Evolutionary conservation across 192 early-diverging fungal species (phyloP).

Genomic region (Haplosporangium gracile): DNA sequence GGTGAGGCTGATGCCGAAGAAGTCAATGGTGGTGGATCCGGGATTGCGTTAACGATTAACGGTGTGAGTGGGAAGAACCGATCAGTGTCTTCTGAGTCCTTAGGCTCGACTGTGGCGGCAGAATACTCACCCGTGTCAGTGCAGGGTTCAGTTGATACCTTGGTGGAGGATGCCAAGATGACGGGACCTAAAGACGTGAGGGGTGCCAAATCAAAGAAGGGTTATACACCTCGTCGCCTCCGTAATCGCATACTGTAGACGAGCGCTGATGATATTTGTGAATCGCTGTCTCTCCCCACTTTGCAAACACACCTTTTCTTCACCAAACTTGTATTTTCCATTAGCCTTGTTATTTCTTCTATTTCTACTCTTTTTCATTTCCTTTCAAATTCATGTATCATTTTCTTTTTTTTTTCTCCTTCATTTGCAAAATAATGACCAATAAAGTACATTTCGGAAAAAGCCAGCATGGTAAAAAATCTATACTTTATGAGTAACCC

Average conservation of each 20-base stretch:
- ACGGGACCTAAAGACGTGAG: not conserved
- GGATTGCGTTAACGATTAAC: not conserved
- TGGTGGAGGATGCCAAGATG: slow-evolving; percentile 10
- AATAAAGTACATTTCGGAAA: not conserved
- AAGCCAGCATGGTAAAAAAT: not conserved
- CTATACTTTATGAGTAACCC: not conserved
- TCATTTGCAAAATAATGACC: not conserved
- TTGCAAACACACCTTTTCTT: not conserved
- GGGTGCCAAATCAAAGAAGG: not conserved
- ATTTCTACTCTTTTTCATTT: not conserved
- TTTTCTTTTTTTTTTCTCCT: not conserved
- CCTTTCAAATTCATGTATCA: not conserved
- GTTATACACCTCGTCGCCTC: not conserved
- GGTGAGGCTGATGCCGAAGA: slow-evolving; percentile 41
- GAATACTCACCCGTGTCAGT: not conserved
- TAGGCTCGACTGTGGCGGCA: not conserved
- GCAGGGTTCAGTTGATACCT: not conserved
- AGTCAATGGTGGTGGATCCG: not conserved
- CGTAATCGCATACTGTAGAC: not conserved
- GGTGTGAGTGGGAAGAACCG: not conserved
- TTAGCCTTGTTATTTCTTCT: not conserved
- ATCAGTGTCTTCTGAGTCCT: not conserved
- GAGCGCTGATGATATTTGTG: not conserved
- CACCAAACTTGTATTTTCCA: not conserved
- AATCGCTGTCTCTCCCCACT: no score